Conservation (phyloP, 2,329 filamentous ascomycete species). For the Apiospora aurea region DNA sequence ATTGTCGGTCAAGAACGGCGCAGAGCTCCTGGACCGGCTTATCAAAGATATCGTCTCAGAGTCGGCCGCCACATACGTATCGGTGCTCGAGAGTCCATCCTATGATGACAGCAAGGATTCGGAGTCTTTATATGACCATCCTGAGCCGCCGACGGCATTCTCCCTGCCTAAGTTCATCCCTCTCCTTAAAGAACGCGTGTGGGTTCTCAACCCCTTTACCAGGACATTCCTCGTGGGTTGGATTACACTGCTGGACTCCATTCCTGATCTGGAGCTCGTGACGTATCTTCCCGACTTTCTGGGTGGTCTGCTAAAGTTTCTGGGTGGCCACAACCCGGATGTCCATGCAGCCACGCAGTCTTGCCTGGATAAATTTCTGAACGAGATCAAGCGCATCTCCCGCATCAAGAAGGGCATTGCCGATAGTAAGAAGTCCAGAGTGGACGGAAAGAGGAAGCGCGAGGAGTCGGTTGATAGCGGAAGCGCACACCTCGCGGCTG, state of each 20-base stretch:
- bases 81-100: slow-evolving; percentile 73
- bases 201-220: slow-evolving; percentile 93
- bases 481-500: slow-evolving; percentile 63
- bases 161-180: slow-evolving; percentile 92
- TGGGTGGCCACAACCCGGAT: slow-evolving; percentile 89
- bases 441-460: slow-evolving; percentile 72
- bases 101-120: slow-evolving; percentile 56
- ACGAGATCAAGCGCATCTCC: slow-evolving; percentile 93
- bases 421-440: slow-evolving; percentile 78
- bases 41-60: slow-evolving; percentile 97
- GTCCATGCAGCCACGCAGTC: slow-evolving; percentile 94
- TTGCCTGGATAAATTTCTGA: slow-evolving; percentile 87
- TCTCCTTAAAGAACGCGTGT: slow-evolving; percentile 90
- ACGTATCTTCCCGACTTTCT: slow-evolving; percentile 92
- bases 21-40: slow-evolving; percentile 90
- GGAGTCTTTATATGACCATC: slow-evolving; percentile 47
- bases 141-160: slow-evolving; percentile 80
- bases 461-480: slow-evolving; percentile 74
- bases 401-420: slow-evolving; percentile 90
- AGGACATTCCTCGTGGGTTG: slow-evolving; percentile 94
- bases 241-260: slow-evolving; percentile 94
- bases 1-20: slow-evolving; percentile 96
- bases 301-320: slow-evolving; percentile 85
- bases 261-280: slow-evolving; percentile 94
- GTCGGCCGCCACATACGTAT: slow-evolving; percentile 93